Conservation (phyloP, 805 yeast genomes). For the Monosporozyma solicola region DNA sequence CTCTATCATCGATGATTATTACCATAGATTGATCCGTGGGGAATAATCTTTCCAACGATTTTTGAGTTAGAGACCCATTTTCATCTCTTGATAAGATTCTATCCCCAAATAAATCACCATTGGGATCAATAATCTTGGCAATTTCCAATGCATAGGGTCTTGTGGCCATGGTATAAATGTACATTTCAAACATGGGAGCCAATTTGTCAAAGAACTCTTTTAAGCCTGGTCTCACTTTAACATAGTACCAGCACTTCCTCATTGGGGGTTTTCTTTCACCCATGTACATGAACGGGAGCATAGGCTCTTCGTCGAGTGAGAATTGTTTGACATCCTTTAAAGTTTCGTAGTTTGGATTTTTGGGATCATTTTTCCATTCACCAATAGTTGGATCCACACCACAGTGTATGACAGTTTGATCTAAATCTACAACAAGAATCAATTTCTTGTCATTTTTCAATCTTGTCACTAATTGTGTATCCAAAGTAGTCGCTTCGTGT, state of each 20-base stretch:
- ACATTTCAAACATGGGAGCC: constrained; percentile 69
- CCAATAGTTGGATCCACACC: constrained; percentile 97
- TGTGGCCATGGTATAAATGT: constrained; percentile 97
- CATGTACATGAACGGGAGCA: constrained; percentile 46
- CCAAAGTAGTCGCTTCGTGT: constrained; percentile 81
- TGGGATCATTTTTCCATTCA: constrained; percentile 85
- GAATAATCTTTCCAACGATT: constrained; percentile 76
- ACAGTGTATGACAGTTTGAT: constrained; percentile 95
- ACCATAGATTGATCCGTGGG: constrained; percentile 97
- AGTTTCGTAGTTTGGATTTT: constrained; percentile 76
- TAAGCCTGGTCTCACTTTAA: constrained; percentile 85
- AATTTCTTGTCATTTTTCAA: constrained; percentile 56
- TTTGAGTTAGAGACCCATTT: constrained; percentile 85
- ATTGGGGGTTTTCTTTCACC: constrained; percentile 50
- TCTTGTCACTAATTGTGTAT: constrained; percentile 52
- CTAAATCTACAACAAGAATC: constrained; percentile 89
- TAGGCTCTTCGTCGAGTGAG: constrained; percentile 64
- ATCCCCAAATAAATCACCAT: constrained; percentile 79
- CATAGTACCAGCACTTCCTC: constrained; percentile 77
- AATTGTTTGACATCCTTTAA: constrained; percentile 76
- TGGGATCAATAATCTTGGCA: constrained; percentile 87
- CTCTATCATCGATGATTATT: constrained; percentile 91
- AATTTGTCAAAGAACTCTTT: constrained; percentile 59
- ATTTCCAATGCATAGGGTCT: constrained; percentile 84
- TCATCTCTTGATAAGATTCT: constrained; percentile 89